Percentiles rank a stretch among this genome's conserved stretches.
Evolutionary conservation across 805 yeast genomes (phyloP).

Genomic region (Nakazawaea anatomiae): DNA sequence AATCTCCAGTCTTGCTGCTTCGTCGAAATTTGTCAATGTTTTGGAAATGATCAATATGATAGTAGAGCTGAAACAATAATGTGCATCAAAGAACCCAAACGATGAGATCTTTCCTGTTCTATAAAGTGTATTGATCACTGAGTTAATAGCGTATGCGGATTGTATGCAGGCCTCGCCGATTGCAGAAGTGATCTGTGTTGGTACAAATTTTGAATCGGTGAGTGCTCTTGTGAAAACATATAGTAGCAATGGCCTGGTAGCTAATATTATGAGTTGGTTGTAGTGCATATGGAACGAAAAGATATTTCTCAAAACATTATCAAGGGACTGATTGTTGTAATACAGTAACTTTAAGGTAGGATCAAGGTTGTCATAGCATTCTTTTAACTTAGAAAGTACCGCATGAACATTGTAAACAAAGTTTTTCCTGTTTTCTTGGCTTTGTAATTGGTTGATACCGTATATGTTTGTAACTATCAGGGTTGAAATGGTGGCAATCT

Average conservation of each 20-base stretch:
- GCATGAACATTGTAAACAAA: conserved; percentile 8
- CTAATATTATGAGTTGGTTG: conserved; percentile 8
- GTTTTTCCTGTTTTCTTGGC: neutral
- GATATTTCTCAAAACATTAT: conserved; percentile 6
- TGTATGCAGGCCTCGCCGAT: conserved; percentile 10
- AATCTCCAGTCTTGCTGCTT: neutral
- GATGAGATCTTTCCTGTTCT: conserved; percentile 4
- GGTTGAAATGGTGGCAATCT: conserved; percentile 5
- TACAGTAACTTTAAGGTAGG: conserved; percentile 7
- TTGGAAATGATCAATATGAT: conserved; percentile 5
- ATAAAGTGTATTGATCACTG: conserved; percentile 4
- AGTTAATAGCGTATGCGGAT: conserved; percentile 8
- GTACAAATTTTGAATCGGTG: neutral
- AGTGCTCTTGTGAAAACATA: conserved; percentile 6
- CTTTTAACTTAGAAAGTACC: conserved; percentile 7
- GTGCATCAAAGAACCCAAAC: conserved; percentile 11
- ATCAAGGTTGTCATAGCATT: conserved; percentile 9
- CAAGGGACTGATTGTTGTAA: conserved; percentile 3
- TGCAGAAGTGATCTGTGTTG: conserved; percentile 7
- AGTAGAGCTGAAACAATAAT: conserved; percentile 11
- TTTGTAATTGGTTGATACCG: conserved; percentile 3
- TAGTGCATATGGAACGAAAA: conserved; percentile 11
- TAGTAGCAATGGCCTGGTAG: conserved; percentile 9
- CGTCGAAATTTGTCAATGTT: conserved; percentile 1
- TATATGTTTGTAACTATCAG: conserved; percentile 8